These are phyloP conservation scores for Debaryomyces subglobosus DNA, from an alignment of 1,139 yeast species.

Conservation along the genomic window DNA sequence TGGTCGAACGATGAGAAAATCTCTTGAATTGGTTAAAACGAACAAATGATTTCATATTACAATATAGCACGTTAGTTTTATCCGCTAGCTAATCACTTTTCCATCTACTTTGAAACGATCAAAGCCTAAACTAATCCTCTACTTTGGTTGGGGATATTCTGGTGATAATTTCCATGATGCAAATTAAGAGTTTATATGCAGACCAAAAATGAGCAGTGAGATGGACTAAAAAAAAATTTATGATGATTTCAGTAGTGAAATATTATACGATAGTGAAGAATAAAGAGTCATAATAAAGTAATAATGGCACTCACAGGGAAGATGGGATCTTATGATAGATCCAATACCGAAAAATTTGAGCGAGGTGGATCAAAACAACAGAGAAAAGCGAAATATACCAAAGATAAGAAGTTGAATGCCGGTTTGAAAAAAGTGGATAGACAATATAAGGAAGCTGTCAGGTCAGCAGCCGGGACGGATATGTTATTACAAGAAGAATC, in stretches of 20 bases:
- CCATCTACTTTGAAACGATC: background rate
- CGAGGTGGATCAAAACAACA: constrained; percentile 18
- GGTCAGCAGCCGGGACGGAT: constrained; percentile 85
- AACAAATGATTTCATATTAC: constrained; percentile 3
- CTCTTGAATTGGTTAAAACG: constrained; percentile 3
- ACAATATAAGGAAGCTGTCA: constrained; percentile 75
- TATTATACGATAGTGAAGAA: background rate
- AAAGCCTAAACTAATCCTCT: background rate
- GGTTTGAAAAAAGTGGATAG: constrained; percentile 69
- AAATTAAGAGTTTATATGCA: background rate
- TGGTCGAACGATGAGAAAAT: background rate
- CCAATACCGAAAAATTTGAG: constrained; percentile 22
- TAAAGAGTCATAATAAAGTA: background rate
- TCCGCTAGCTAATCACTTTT: background rate
- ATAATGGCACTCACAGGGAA: constrained; percentile 19
- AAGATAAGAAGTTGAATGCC: constrained; percentile 65
- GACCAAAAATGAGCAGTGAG: constrained; percentile 1
- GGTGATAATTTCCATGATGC: constrained; percentile 2
- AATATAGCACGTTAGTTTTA: background rate
- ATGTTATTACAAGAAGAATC: constrained; percentile 79
- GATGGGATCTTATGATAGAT: constrained; percentile 25
- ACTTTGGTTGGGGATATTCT: background rate
- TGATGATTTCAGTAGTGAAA: background rate
- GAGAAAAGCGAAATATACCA: constrained; percentile 33
- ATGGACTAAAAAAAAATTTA: constrained; percentile 9